These are phyloP conservation scores for Phytophthora syringae DNA, from an alignment of 352 stramenopile species.

Conservation along the genomic window DNA sequence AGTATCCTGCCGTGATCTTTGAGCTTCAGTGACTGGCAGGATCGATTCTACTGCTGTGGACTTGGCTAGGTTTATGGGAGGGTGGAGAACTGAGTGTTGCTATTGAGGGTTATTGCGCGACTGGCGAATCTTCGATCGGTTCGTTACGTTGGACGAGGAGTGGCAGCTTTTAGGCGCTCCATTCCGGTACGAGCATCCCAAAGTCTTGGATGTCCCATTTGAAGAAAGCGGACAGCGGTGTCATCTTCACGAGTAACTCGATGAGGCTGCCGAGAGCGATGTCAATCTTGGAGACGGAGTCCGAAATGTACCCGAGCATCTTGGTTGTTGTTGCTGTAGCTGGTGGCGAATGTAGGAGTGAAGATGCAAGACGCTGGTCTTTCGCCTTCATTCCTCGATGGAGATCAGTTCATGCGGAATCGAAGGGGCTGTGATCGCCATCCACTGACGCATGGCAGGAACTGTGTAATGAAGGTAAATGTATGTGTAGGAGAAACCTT, in stretches of 20 bases:
- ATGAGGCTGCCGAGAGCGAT: constrained; percentile 5
- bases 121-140: not conserved
- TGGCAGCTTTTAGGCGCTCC: not conserved
- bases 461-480: no score
- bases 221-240: constrained; percentile 8
- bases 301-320: constrained; percentile 1
- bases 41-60: not conserved
- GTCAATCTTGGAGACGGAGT: constrained; percentile 11
- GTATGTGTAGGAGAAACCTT: no score
- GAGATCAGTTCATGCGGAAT: not conserved
- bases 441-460: not conserved
- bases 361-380: not conserved
- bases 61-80: no score
- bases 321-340: not conserved
- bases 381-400: no score
- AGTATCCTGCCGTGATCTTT: constrained; percentile 26
- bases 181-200: constrained; percentile 19
- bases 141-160: not conserved
- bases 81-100: not conserved
- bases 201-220: constrained; percentile 18
- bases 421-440: not conserved
- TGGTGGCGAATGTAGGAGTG: not conserved
- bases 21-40: no score
- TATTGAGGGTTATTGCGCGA: not conserved
- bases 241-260: not conserved